Conservation (phyloP, 371 early-diverging fungal genomes). For the Gilbertella persicaria region DNA sequence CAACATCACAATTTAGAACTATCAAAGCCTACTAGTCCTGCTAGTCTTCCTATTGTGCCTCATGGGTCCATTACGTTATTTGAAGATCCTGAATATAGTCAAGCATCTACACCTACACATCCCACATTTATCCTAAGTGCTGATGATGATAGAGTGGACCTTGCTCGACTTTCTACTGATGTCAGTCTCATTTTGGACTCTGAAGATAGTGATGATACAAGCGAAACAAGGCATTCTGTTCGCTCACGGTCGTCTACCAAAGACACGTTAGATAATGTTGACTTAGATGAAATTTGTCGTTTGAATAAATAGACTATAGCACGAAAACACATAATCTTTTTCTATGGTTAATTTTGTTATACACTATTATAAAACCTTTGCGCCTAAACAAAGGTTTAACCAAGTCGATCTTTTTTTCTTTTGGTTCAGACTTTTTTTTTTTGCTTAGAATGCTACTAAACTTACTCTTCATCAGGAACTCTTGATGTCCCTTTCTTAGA, state of each 20-base stretch:
- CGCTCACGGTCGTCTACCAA: conserved; percentile 13
- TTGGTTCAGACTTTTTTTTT: too few relatives aligned
- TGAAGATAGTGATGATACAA: conserved; percentile 2
- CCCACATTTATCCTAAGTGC: background rate
- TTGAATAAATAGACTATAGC: too few relatives aligned
- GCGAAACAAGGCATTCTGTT: conserved; percentile 5
- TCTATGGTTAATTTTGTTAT: too few relatives aligned
- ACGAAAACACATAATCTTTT: too few relatives aligned
- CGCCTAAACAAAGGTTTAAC: too few relatives aligned
- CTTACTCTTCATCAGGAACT: too few relatives aligned
- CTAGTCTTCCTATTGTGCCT: conserved; percentile 7
- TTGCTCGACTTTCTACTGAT: background rate
- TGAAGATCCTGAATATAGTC: conserved; percentile 22
- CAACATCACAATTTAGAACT: too few relatives aligned
- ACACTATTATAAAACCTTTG: too few relatives aligned
- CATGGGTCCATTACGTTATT: conserved; percentile 7
- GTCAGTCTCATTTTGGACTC: conserved; percentile 3
- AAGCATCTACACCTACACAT: background rate
- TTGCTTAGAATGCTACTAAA: too few relatives aligned
- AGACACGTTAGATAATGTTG: conserved; percentile 12
- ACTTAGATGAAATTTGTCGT: background rate
- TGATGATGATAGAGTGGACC: background rate
- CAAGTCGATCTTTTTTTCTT: too few relatives aligned
- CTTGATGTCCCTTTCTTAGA: too few relatives aligned
- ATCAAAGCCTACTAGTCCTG: background rate